Evolutionary conservation across 192 early-diverging fungal genomes (phyloP).

Genomic region (Linnemannia zychae): DNA sequence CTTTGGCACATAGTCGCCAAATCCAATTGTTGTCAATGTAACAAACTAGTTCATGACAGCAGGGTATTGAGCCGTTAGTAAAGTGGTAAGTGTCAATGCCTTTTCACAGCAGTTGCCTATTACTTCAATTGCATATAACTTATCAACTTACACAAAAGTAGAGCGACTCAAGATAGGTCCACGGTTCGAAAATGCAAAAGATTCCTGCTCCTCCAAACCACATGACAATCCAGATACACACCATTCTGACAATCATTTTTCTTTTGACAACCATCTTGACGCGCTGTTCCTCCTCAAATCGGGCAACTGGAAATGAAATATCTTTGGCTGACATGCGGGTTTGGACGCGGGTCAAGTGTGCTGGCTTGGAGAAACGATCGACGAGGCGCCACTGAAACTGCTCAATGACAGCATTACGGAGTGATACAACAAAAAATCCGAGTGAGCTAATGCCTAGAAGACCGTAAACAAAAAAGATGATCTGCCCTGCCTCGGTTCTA

Average conservation of each 20-base stretch:
- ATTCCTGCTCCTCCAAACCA: constrained; percentile 53
- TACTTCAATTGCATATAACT: not conserved
- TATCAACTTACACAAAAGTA: constrained; percentile 46
- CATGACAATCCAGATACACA: constrained; percentile 44
- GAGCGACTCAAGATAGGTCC: constrained; percentile 43
- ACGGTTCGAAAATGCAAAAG: constrained; percentile 37
- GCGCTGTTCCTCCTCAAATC: constrained; percentile 43
- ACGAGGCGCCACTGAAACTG: constrained; percentile 53
- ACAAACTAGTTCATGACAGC: constrained; percentile 28
- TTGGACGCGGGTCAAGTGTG: constrained; percentile 50
- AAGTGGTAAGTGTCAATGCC: not conserved
- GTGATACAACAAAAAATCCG: constrained; percentile 54
- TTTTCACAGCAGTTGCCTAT: not conserved
- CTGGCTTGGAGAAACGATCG: constrained; percentile 41
- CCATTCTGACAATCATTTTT: constrained; percentile 47
- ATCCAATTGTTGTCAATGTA: constrained; percentile 52
- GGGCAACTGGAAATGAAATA: constrained; percentile 34
- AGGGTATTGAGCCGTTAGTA: not conserved
- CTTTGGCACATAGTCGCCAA: constrained; percentile 46
- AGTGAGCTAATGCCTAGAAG: constrained; percentile 44
- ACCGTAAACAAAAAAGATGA: constrained; percentile 49
- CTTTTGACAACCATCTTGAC: constrained; percentile 48
- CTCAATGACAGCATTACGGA: constrained; percentile 54
- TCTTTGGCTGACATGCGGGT: constrained; percentile 57
- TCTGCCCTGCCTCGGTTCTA: constrained; percentile 17